A percentile compares a stretch with the other conserved stretches of the same genome.
Conservation (phyloP, 148 eudicot species). For the Nepenthes gracilis region DNA sequence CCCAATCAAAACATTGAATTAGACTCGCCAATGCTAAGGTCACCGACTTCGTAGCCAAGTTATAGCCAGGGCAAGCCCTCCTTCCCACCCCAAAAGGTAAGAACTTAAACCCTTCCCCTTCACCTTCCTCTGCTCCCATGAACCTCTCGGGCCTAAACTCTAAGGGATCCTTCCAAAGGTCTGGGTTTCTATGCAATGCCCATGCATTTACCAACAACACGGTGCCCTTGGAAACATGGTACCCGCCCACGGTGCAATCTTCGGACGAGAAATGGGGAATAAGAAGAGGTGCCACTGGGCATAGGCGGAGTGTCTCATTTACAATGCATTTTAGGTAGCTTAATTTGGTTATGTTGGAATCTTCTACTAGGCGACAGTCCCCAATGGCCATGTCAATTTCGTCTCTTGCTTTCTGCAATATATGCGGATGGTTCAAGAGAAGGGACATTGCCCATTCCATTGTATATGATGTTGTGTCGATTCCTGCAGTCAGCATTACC, state of each 20-base stretch:
- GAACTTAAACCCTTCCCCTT: conserved; percentile 9
- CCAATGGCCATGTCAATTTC: conserved; percentile 13
- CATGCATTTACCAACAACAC: conserved; percentile 19
- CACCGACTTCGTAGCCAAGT: conserved; percentile 13
- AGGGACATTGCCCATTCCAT: conserved; percentile 22
- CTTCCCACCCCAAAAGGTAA: conserved; percentile 26
- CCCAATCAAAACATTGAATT: conserved; percentile 24
- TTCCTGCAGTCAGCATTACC: conserved; percentile 15
- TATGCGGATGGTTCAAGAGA: conserved; percentile 14
- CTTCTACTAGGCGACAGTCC: conserved; percentile 9
- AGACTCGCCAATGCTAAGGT: conserved; percentile 14
- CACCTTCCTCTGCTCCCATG: not conserved
- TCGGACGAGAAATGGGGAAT: conserved; percentile 19
- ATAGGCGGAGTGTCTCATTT: conserved; percentile 20
- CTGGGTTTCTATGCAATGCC: conserved; percentile 20
- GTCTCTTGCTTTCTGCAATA: conserved; percentile 8
- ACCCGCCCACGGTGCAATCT: conserved; percentile 20
- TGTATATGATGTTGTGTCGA: conserved; percentile 11
- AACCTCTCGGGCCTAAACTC: conserved; percentile 24
- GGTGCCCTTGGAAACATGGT: conserved; percentile 14
- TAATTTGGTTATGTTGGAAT: conserved; percentile 12
- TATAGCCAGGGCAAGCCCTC: conserved; percentile 18
- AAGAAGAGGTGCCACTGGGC: conserved; percentile 14
- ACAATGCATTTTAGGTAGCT: conserved; percentile 12
- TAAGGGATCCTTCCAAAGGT: conserved; percentile 13